These are phyloP conservation scores for Didymosphaeria variabile DNA, from an alignment of 2,329 filamentous ascomycete genomes.

Conservation along the genomic window DNA sequence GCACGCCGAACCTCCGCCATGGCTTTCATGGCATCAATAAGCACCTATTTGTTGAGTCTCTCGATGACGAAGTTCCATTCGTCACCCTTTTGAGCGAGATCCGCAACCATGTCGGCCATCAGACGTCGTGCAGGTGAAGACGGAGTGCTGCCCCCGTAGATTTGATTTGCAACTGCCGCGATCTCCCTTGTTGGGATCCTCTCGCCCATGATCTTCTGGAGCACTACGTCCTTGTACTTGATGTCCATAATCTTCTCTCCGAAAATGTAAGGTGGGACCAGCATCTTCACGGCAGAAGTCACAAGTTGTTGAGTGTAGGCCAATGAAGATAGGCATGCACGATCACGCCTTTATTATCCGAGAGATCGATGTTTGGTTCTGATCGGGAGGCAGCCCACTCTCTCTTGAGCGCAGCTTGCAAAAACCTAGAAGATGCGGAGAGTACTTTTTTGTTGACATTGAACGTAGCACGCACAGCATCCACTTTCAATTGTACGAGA, in stretches of 20 bases:
- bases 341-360: slow-evolving; percentile 14
- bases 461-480: not conserved
- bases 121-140: not conserved
- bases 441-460: not conserved
- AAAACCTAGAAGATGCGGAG: not conserved
- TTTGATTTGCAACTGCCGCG: not conserved
- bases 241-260: slow-evolving; percentile 32
- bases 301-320: slow-evolving; percentile 3
- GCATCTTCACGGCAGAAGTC: not conserved
- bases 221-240: slow-evolving; percentile 32
- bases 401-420: not conserved
- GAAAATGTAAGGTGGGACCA: slow-evolving; percentile 32
- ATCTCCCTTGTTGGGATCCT: not conserved
- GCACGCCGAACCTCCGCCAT: not conserved
- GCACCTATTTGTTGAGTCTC: not conserved
- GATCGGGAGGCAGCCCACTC: not conserved
- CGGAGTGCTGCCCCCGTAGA: not conserved
- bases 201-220: slow-evolving; percentile 6
- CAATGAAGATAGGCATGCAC: slow-evolving; percentile 19
- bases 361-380: slow-evolving; percentile 8
- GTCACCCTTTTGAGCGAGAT: not conserved
- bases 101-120: not conserved
- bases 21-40: not conserved
- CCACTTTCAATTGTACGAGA: not conserved
- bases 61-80: not conserved